Base-by-base conservation (phyloP, 345 rosid species). In the Eucalyptus virginea region DNA sequence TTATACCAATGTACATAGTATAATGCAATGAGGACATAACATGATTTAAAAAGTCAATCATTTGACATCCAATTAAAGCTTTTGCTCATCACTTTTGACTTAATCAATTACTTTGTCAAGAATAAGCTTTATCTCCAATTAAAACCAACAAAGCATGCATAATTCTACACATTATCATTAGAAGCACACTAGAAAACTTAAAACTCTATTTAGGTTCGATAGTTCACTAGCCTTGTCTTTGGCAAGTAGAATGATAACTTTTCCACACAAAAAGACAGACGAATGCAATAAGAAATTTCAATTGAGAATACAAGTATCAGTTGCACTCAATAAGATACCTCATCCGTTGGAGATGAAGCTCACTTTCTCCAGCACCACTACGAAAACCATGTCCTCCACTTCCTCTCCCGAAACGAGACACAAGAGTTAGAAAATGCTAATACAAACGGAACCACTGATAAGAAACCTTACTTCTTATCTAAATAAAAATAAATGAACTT, bases 331-430 rank as follows among this genome's bases (percentile, higher is more conserved):
- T 47, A 91, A 42, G 90, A 89, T 51, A 97, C 97, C 99, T 98
- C 91, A 94, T 90, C 32, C 98, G 93, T 91, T 98, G 96, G 89
- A 98, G 97, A 93, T 98, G 98, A 90, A 98, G 96, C 93, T 98
- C 99, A 90, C 98, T 98, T 94, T 98, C 99, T 91, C 99, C 97
- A 83, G 98, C 98, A 91, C 96, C 99, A 92, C 99, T 95, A 6
- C 95, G 93, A 87, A 97, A 97, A 88, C 97, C 99, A 89, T 90
- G 94, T 89, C 98, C 98, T 69, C 96, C 96, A 89, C 98, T 95
- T 94, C 97, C 98, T 94, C 98, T 97, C 98, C 96, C 97, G 91
- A 91, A 94, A 90, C 54, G 69, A 88, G 88, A n/a, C 50, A 15
- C 89, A 81, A 51, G 28, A 65, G 90, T 56, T 6, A 89, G 8